These are phyloP conservation scores for Ceriops decandra DNA, from an alignment of 345 rosid genomes.

Conservation along the genomic window DNA sequence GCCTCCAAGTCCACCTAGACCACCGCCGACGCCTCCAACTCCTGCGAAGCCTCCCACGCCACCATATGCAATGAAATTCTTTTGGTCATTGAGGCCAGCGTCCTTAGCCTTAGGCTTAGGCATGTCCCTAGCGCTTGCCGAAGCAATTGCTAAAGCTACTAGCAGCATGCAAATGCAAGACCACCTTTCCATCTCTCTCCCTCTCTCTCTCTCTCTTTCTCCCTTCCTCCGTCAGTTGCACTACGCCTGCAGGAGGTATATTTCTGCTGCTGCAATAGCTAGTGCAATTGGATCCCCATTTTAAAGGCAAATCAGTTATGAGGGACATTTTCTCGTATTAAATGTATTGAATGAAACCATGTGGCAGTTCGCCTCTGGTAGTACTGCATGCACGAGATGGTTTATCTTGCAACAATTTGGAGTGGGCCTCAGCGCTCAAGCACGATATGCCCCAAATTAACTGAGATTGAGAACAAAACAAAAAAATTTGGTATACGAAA, in stretches of 20 bases:
- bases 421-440: too few species aligned
- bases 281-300: not conserved
- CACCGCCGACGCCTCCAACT: constrained; percentile 45
- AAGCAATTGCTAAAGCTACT: constrained; percentile 33
- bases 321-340: not conserved
- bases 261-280: not conserved
- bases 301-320: not conserved
- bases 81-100: constrained; percentile 57
- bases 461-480: too few species aligned
- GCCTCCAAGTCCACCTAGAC: constrained; percentile 21
- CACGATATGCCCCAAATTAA: too few species aligned
- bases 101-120: constrained; percentile 13
- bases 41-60: constrained; percentile 63
- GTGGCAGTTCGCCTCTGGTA: constrained; percentile 9
- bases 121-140: constrained; percentile 16
- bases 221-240: too few species aligned
- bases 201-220: not conserved
- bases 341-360: constrained; percentile 12
- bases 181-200: constrained; percentile 37
- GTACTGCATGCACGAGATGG: constrained; percentile 19
- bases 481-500: too few species aligned
- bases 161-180: constrained; percentile 21
- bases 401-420: constrained; percentile 11
- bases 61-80: constrained; percentile 62
- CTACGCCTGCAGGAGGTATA: not conserved